A percentile compares a stretch with the other conserved stretches of the same genome.
Conservation (phyloP, 2,329 filamentous ascomycete genomes). For the Nectriaceae sp. region DNA sequence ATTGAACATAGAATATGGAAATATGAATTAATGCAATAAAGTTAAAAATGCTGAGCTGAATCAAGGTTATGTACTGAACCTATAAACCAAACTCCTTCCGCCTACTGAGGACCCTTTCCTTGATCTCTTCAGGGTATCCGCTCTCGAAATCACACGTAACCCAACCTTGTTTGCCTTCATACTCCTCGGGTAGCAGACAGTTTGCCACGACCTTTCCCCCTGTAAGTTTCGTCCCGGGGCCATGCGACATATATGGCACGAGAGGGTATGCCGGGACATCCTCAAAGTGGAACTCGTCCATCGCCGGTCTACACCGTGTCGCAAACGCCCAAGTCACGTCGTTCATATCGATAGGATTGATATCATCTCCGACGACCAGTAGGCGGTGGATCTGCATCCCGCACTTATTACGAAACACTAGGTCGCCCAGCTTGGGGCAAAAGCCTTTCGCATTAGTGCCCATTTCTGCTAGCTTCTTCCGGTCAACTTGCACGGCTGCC, state of each 20-base stretch:
- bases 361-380: conserved; percentile 49
- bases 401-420: conserved; percentile 44
- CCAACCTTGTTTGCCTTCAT: conserved; percentile 37
- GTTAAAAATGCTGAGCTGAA: too few species aligned
- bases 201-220: conserved; percentile 51
- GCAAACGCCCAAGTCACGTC: conserved; percentile 52
- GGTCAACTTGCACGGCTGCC: conserved; percentile 58
- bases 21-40: too few species aligned
- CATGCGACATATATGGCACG: conserved; percentile 50
- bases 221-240: conserved; percentile 27
- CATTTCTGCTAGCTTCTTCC: conserved; percentile 55
- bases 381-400: conserved; percentile 46
- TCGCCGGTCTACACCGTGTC: conserved; percentile 46
- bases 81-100: conserved; percentile 39
- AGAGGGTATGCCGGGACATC: conserved; percentile 45
- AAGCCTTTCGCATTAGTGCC: conserved; percentile 47
- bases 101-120: conserved; percentile 35
- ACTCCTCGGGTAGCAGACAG: conserved; percentile 44
- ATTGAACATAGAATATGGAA: too few species aligned
- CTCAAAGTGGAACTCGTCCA: conserved; percentile 48
- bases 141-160: conserved; percentile 33
- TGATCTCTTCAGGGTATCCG: conserved; percentile 40
- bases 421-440: conserved; percentile 41
- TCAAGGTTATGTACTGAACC: too few species aligned
- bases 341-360: conserved; percentile 47